Conservation (phyloP, 2,329 filamentous ascomycete species). For the Mollisia scopiformis region DNA sequence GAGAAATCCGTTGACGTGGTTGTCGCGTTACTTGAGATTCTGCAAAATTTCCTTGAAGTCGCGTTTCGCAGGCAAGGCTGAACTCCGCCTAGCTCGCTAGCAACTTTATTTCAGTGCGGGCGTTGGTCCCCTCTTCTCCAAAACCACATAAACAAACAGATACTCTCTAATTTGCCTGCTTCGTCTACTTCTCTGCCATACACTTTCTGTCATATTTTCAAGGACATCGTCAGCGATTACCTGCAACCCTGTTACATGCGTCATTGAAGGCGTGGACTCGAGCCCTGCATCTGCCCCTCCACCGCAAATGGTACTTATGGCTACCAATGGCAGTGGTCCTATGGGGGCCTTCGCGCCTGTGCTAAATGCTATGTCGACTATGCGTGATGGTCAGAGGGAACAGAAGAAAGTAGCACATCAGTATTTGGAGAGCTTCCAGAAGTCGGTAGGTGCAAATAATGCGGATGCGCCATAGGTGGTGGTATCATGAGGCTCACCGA, state of each 20-base stretch:
- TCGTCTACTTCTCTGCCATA: not conserved
- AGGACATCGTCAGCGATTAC: not conserved
- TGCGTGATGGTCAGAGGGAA: conserved; percentile 82
- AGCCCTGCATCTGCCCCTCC: conserved; percentile 30
- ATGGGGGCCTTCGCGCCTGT: conserved; percentile 82
- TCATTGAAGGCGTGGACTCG: conserved; percentile 7
- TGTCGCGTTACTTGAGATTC: not conserved
- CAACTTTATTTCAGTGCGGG: not conserved
- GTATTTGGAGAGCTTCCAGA: conserved; percentile 94
- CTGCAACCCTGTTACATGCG: conserved; percentile 12
- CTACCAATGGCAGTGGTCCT: conserved; percentile 59
- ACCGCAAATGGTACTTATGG: conserved; percentile 35
- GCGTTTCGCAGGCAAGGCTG: not conserved
- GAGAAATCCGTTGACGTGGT: not conserved
- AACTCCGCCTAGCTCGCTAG: not conserved
- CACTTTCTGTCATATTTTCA: not conserved
- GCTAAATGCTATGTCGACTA: conserved; percentile 84
- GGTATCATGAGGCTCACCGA: conserved; percentile 27
- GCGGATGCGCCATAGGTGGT: conserved; percentile 7
- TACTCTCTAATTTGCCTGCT: not conserved
- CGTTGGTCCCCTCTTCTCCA: not conserved
- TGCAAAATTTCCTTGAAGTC: not conserved
- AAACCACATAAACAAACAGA: not conserved
- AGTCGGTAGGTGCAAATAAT: conserved; percentile 73
- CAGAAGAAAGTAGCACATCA: conserved; percentile 90